phyloP scores from a whole-genome alignment of 768 basidiomycete species.

The Steccherinum ochraceum region DNA sequence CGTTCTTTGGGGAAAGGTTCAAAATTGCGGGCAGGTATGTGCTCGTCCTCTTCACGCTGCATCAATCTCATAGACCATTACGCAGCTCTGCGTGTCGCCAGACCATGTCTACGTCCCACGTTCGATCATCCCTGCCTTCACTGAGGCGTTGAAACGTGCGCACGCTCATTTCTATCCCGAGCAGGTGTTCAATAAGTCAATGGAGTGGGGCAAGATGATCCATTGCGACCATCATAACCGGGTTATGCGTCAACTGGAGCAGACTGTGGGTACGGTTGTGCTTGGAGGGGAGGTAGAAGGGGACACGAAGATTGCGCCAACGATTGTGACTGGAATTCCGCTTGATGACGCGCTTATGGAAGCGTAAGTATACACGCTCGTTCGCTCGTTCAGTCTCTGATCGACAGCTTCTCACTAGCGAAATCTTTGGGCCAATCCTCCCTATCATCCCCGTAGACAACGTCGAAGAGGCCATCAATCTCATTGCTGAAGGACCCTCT shows the following conservation, averaged over 20 bases:
- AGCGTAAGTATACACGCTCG: slow-evolving; percentile 15
- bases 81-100: slow-evolving; percentile 21
- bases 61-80: too few species aligned
- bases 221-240: slow-evolving; percentile 3
- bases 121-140: slow-evolving; percentile 13
- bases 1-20: slow-evolving; percentile 21
- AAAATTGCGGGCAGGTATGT: slow-evolving; percentile 23
- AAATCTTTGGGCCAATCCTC: slow-evolving; percentile 32
- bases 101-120: slow-evolving; percentile 23
- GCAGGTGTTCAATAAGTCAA: neutral
- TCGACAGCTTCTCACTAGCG: slow-evolving; percentile 6
- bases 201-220: slow-evolving; percentile 9
- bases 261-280: slow-evolving; percentile 22
- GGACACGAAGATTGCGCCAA: slow-evolving; percentile 20
- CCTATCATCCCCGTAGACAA: slow-evolving; percentile 24
- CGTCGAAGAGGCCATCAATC: slow-evolving; percentile 19
- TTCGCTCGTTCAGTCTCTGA: neutral
- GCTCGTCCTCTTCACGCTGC: neutral
- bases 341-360: slow-evolving; percentile 26
- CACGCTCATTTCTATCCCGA: slow-evolving; percentile 8
- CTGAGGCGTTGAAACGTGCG: slow-evolving; percentile 12
- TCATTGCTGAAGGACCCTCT: slow-evolving; percentile 8
- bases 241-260: slow-evolving; percentile 2
- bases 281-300: slow-evolving; percentile 21
- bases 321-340: slow-evolving; percentile 25